Evolutionary conservation across 2,329 filamentous ascomycete species (phyloP), one percentile per base, ranked within the genome.

Genomic region (Pseudocercospora macadamiae): DNA sequence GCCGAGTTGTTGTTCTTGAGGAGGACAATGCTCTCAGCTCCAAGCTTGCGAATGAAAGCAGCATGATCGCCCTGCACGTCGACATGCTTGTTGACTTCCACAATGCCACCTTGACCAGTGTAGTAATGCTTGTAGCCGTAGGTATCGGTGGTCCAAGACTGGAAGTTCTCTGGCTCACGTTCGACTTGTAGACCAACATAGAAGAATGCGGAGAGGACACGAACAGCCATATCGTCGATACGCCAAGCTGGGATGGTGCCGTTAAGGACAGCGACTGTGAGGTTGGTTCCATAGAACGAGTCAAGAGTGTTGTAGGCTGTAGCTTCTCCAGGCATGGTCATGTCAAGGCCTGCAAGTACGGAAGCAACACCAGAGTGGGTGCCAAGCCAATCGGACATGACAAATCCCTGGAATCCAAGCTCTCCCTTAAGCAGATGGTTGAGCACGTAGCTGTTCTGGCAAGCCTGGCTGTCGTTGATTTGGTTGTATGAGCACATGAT

Each of bases 401-500:
- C 60, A 44, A 67, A 68, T 3, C 67, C 72, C 49, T 70, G 68
- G 60, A 74, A 74, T 3, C 70, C 71, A 25, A 74, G 80, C 71
- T 91, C 86, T 14, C 80, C 75, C 74, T 90, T 90, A n/a, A 91
- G 76, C 3, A 90, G 68, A 49, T 81, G 80, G 70, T 88, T 87
- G 55, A 89, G 70, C 2, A 79, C 74, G 49, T 83, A 78, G 57
- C 83, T 82, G 73, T 87, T 89, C 69, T 87, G 83, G 71, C 88
- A 91, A 4, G 81, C 81, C 74, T 86, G 89, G 12, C 83, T 86
- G 62, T 85, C 84, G 73, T 90, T 89, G 70, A 90, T 76, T 71
- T 86, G 86, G 71, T 89, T 87, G 74, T 90, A 90, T 16, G 84
- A 86, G 75, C 88, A 91, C 89, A 91, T 90, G 54, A 93, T 83